Evolutionary conservation across 257 asterid species (phyloP).

Genomic region (Nicotiana tabacum): DNA sequence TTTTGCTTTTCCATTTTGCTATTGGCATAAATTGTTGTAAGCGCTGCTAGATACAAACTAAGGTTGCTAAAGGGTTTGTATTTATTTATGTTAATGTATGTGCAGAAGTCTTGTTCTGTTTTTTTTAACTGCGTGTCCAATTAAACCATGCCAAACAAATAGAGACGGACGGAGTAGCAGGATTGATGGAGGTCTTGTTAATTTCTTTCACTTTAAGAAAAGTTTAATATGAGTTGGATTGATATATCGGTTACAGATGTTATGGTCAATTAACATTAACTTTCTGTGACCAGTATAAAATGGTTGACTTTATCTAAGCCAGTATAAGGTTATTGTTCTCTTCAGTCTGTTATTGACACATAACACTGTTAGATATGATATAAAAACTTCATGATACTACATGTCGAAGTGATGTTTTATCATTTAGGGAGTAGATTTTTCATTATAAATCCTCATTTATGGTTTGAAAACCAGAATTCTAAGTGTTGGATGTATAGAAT

Average conservation of each 20-base stretch:
- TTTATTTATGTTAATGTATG: neutral
- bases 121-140: neutral
- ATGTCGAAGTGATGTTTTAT: neutral
- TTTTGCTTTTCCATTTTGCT: neutral
- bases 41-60: neutral
- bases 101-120: neutral
- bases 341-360: neutral
- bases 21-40: neutral
- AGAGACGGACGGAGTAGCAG: neutral
- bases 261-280: neutral
- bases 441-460: neutral
- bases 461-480: neutral
- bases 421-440: neutral
- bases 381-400: neutral
- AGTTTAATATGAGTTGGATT: neutral
- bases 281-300: neutral
- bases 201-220: neutral
- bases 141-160: neutral
- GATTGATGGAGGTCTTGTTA: neutral
- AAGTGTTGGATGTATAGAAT: neutral
- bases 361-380: neutral
- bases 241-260: neutral
- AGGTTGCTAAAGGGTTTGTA: neutral
- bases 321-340: neutral
- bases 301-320: neutral